Evolutionary conservation across 371 early-diverging fungal species (phyloP).

Genomic region (Mortierella sp.): DNA sequence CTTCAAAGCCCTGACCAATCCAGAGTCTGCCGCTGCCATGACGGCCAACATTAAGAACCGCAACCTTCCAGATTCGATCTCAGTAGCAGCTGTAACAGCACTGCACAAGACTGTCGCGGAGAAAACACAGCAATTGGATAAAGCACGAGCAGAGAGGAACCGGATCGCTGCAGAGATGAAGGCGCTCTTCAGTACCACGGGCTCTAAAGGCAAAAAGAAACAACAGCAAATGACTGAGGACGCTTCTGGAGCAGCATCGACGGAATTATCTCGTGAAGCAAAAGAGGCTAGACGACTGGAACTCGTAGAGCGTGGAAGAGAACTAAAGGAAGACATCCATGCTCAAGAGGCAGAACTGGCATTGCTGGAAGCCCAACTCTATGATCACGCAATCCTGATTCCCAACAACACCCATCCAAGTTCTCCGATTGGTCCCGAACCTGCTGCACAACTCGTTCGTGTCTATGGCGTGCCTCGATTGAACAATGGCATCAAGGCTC

Average conservation of each 20-base stretch:
- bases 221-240: conserved; percentile 14
- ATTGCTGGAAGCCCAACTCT: conserved; percentile 60
- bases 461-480: conserved; percentile 59
- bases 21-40: conserved; percentile 31
- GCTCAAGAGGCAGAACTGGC: conserved; percentile 59
- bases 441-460: conserved; percentile 66
- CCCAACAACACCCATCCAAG: conserved; percentile 81
- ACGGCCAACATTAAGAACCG: conserved; percentile 41
- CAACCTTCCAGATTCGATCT: conserved; percentile 41
- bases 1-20: conserved; percentile 44
- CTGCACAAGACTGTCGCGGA: conserved; percentile 25
- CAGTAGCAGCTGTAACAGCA: conserved; percentile 24
- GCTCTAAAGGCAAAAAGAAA: conserved; percentile 18
- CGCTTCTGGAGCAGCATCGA: neutral
- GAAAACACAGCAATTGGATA: conserved; percentile 30
- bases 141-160: conserved; percentile 42
- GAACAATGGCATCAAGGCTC: conserved; percentile 23
- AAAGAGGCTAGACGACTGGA: conserved; percentile 36
- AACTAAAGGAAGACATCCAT: conserved; percentile 61
- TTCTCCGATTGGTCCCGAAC: conserved; percentile 77
- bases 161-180: conserved; percentile 53
- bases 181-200: conserved; percentile 30
- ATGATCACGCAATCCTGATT: conserved; percentile 69
- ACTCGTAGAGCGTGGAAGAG: conserved; percentile 62
- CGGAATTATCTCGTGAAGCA: conserved; percentile 13